Percentiles rank a stretch among this genome's conserved stretches.
Conservation (phyloP, 495 filamentous ascomycete genomes). For the Tuber calosporum region DNA sequence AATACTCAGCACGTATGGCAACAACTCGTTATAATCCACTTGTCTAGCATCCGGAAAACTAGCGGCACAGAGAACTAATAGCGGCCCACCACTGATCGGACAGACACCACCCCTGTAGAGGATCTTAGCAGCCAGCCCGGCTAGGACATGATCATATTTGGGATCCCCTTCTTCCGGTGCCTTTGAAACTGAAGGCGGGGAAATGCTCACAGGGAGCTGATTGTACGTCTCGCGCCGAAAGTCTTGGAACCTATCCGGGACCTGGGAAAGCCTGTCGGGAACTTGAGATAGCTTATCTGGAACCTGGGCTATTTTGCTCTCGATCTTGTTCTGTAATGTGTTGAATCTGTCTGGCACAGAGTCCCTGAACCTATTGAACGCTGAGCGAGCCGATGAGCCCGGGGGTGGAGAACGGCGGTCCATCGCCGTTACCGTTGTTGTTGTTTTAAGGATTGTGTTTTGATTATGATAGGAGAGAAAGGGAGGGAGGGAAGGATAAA, state of each 20-base stretch:
- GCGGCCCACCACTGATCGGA: slow-evolving; percentile 46
- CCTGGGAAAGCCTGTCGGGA: slow-evolving; percentile 13
- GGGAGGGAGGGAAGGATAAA: background rate
- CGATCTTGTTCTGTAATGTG: slow-evolving; percentile 19
- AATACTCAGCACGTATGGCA: slow-evolving; percentile 53
- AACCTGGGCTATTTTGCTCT: slow-evolving; percentile 14
- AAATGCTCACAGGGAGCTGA: slow-evolving; percentile 5
- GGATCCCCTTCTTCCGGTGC: slow-evolving; percentile 29
- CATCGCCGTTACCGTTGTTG: background rate
- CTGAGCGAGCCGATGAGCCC: slow-evolving; percentile 17
- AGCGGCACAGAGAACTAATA: slow-evolving; percentile 52
- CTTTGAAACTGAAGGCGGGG: slow-evolving; percentile 10
- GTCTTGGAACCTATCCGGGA: slow-evolving; percentile 24
- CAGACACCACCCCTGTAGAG: slow-evolving; percentile 50
- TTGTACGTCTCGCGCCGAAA: slow-evolving; percentile 12
- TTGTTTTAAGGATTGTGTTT: background rate
- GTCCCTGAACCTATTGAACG: slow-evolving; percentile 37
- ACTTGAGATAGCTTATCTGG: slow-evolving; percentile 30
- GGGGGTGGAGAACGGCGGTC: slow-evolving; percentile 9
- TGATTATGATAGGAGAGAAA: background rate
- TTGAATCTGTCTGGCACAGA: slow-evolving; percentile 26
- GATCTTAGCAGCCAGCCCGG: slow-evolving; percentile 45
- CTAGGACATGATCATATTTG: slow-evolving; percentile 45
- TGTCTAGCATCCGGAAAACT: slow-evolving; percentile 50
- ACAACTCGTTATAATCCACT: slow-evolving; percentile 50